A percentile compares a stretch with the other conserved stretches of the same genome.
phyloP scores from a whole-genome alignment of 345 rosid genomes.

The Cardiospermum halicacabum region DNA sequence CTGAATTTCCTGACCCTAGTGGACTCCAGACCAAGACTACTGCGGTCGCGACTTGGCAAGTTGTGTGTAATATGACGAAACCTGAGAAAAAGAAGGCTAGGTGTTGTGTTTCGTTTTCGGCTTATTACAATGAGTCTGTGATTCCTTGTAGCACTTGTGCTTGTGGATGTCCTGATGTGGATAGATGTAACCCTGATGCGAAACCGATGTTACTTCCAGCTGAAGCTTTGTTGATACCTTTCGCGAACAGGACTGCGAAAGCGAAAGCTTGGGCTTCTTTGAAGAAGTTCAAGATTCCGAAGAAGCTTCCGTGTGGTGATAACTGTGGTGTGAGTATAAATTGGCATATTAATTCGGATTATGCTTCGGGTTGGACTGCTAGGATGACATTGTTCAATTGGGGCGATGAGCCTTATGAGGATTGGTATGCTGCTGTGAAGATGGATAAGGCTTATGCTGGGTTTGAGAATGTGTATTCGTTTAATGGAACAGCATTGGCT shows the following conservation, averaged over 20 bases:
- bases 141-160: conserved; percentile 92
- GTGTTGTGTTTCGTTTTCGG: conserved; percentile 96
- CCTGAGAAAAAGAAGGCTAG: conserved; percentile 50
- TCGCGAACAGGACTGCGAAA: conserved; percentile 59
- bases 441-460: conserved; percentile 58
- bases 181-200: conserved; percentile 46
- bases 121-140: conserved; percentile 69
- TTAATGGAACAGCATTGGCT: conserved; percentile 62
- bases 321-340: conserved; percentile 94
- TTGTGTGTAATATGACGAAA: conserved; percentile 72
- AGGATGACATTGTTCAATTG: conserved; percentile 81
- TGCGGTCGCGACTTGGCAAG: conserved; percentile 75
- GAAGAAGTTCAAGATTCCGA: conserved; percentile 44
- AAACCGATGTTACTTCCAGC: conserved; percentile 66
- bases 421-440: conserved; percentile 71
- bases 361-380: conserved; percentile 73
- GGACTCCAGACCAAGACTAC: conserved; percentile 47
- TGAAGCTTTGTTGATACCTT: conserved; percentile 73
- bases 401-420: conserved; percentile 48
- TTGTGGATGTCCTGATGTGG: conserved; percentile 61
- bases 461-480: conserved; percentile 70
- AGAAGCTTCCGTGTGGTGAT: conserved; percentile 76
- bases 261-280: conserved; percentile 74
- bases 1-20: conserved; percentile 63
- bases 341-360: conserved; percentile 81